phyloP scores from a whole-genome alignment of 192 early-diverging fungal genomes.

The Radiomyces spectabilis region DNA sequence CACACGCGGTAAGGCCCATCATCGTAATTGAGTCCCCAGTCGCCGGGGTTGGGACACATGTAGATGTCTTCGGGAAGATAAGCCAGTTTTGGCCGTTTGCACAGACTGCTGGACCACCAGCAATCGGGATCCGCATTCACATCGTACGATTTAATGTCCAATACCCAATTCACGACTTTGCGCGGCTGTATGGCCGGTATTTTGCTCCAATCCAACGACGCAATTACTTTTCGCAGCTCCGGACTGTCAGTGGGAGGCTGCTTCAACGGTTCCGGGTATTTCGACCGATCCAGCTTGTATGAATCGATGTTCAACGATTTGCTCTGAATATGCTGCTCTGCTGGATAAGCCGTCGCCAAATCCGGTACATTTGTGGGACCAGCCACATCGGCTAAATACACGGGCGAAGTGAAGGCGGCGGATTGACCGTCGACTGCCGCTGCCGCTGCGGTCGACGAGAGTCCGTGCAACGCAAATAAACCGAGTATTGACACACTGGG shows the following conservation, averaged over 20 bases:
- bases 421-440: no score
- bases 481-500: no score
- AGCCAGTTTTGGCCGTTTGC: slow-evolving; percentile 22
- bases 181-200: slow-evolving; percentile 16
- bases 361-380: no score
- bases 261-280: slow-evolving; percentile 17
- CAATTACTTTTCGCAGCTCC: slow-evolving; percentile 17
- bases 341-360: no score
- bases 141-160: slow-evolving; percentile 23
- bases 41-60: slow-evolving; percentile 20
- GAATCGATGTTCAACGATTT: no score
- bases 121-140: slow-evolving; percentile 17
- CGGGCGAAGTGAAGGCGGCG: no score
- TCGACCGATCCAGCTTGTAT: slow-evolving; percentile 17
- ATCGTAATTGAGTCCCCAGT: slow-evolving; percentile 35
- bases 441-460: no score
- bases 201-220: slow-evolving; percentile 18
- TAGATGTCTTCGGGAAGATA: slow-evolving; percentile 35
- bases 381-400: no score
- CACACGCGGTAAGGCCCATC: slow-evolving; percentile 29
- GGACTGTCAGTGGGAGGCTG: slow-evolving; percentile 27
- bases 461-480: no score
- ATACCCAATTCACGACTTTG: slow-evolving; percentile 13
- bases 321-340: no score
- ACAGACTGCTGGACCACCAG: slow-evolving; percentile 24